phyloP scores from a whole-genome alignment of 2,329 filamentous ascomycete genomes.

The Verticillium dahliae region DNA sequence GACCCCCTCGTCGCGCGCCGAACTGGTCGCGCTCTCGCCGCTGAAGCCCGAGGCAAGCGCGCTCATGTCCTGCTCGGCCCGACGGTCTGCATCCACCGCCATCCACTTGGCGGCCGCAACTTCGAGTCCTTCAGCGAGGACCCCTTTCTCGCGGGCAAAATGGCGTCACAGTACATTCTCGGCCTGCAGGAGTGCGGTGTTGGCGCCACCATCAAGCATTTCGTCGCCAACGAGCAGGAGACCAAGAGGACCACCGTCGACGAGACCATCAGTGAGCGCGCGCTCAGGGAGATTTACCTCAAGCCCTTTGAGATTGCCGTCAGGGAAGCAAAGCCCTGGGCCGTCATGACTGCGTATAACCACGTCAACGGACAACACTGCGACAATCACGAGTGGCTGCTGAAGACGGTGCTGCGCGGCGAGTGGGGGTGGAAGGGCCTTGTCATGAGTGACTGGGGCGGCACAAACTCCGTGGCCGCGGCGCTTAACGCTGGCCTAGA shows the following conservation, averaged over 20 bases:
- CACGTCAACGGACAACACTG: conserved; percentile 15
- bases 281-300: conserved; percentile 32
- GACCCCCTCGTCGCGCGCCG: conserved; percentile 48
- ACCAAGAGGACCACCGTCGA: conserved; percentile 21
- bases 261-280: conserved; percentile 18
- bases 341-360: conserved; percentile 26
- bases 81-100: conserved; percentile 30
- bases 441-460: conserved; percentile 34
- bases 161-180: conserved; percentile 28
- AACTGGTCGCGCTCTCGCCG: conserved; percentile 50
- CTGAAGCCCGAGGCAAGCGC: conserved; percentile 49
- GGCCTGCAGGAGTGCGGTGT: conserved; percentile 20
- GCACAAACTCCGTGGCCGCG: conserved; percentile 20
- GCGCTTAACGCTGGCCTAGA: conserved; percentile 1
- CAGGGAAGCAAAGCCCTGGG: conserved; percentile 31
- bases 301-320: conserved; percentile 35
- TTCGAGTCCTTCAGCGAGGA: conserved; percentile 33
- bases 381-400: conserved; percentile 33
- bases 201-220: conserved; percentile 7
- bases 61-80: conserved; percentile 52
- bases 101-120: conserved; percentile 20
- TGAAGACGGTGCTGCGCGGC: conserved; percentile 41
- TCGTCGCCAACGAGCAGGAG: conserved; percentile 28
- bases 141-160: conserved; percentile 33
- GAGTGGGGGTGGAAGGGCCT: conserved; percentile 53